These are phyloP conservation scores for Lojkania enalia DNA, from an alignment of 2,329 filamentous ascomycete species.

Conservation along the genomic window DNA sequence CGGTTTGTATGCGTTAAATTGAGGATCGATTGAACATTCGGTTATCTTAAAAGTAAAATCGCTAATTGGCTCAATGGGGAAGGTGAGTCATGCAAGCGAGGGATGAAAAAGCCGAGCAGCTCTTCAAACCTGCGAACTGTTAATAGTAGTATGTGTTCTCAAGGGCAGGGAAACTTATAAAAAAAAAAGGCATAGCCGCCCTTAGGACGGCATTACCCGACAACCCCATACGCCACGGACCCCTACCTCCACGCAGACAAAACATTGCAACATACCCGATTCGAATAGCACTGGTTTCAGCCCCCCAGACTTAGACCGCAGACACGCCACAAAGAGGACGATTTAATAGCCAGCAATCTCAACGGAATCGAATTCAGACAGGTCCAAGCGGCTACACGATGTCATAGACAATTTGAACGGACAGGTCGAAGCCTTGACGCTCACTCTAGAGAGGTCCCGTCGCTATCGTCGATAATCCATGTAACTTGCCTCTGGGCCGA, in stretches of 20 bases:
- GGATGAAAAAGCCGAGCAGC: background rate
- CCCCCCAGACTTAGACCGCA: slow-evolving; percentile 25
- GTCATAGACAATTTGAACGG: slow-evolving; percentile 25
- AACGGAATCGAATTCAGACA: slow-evolving; percentile 9
- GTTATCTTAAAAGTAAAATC: background rate
- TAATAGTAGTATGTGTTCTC: slow-evolving; percentile 29
- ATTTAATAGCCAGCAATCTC: slow-evolving; percentile 14
- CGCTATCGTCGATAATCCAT: slow-evolving; percentile 17
- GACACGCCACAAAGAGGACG: slow-evolving; percentile 18
- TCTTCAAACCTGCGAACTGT: slow-evolving; percentile 9
- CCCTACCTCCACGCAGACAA: slow-evolving; percentile 22
- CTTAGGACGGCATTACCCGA: slow-evolving; percentile 26
- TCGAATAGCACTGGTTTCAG: slow-evolving; percentile 5
- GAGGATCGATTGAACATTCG: background rate
- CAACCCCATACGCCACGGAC: slow-evolving; percentile 17
- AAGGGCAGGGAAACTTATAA: slow-evolving; percentile 44
- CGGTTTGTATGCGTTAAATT: background rate
- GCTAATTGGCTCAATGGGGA: background rate
- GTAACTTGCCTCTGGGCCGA: slow-evolving; percentile 12
- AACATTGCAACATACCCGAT: slow-evolving; percentile 9
- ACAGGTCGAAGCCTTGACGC: slow-evolving; percentile 48
- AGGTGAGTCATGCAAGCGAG: background rate
- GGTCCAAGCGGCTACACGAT: slow-evolving; percentile 15
- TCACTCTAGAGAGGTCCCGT: slow-evolving; percentile 47
- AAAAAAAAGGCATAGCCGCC: slow-evolving; percentile 39